A percentile compares a stretch with the other conserved stretches of the same genome.
phyloP scores from a whole-genome alignment of 768 basidiomycete species.

The Cyathus striatus region DNA sequence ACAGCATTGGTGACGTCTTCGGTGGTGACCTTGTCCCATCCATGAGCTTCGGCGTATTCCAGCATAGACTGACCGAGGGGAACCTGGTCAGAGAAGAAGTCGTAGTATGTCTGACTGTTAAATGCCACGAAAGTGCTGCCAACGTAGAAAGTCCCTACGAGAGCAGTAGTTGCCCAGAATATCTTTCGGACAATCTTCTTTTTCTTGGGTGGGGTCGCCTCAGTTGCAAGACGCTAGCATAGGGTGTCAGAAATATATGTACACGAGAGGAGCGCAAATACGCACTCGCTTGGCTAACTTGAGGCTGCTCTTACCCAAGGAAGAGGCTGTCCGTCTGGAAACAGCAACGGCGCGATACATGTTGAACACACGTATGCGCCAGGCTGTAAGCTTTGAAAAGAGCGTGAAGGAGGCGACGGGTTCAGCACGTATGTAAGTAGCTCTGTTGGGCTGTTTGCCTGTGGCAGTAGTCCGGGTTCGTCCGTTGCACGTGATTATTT shows the following conservation, averaged over 20 bases:
- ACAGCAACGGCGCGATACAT: constrained; percentile 58
- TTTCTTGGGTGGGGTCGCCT: constrained; percentile 45
- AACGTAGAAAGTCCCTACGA: constrained; percentile 75
- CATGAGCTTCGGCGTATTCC: constrained; percentile 73
- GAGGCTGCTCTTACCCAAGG: constrained; percentile 39
- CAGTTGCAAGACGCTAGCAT: constrained; percentile 59
- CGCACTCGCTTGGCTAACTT: constrained; percentile 59
- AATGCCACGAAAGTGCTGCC: constrained; percentile 77
- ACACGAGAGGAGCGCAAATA: constrained; percentile 4
- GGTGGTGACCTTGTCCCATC: constrained; percentile 74
- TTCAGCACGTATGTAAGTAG: no score
- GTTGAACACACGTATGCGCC: constrained; percentile 19
- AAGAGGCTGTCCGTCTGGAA: constrained; percentile 44
- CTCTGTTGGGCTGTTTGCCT: no score
- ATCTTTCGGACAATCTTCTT: constrained; percentile 51
- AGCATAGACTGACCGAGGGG: constrained; percentile 76
- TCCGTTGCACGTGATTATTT: constrained; percentile 20
- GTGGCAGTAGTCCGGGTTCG: constrained; percentile 37
- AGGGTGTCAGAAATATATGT: not conserved
- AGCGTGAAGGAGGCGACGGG: no score
- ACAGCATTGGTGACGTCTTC: constrained; percentile 50
- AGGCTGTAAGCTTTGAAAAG: not conserved
- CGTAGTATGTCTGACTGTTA: constrained; percentile 74
- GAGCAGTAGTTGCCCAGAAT: constrained; percentile 61
- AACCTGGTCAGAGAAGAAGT: constrained; percentile 77